Evolutionary conservation across 1,284 basidiomycete genomes (phyloP).

Genomic region (Ganoderma resinaceum): DNA sequence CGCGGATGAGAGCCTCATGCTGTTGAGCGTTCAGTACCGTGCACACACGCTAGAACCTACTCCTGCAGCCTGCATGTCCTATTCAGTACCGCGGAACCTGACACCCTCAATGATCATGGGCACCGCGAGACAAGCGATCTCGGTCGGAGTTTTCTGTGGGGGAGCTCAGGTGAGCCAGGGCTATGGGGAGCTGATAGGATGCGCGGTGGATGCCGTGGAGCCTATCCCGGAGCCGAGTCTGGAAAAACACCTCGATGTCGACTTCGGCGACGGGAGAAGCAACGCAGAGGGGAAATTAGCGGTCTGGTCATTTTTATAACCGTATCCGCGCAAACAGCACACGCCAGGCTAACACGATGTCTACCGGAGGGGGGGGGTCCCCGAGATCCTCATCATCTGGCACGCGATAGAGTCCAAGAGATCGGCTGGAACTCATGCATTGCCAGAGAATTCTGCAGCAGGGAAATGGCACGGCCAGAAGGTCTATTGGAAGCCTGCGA

Average conservation of each 20-base stretch:
- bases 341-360: constrained; percentile 14
- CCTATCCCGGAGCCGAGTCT: constrained; percentile 13
- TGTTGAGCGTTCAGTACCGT: constrained; percentile 12
- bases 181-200: constrained; percentile 10
- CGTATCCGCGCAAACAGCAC: constrained; percentile 15
- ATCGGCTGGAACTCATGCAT: constrained; percentile 21
- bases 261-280: constrained; percentile 22
- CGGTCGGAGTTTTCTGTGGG: constrained; percentile 6
- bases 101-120: constrained; percentile 25
- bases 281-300: constrained; percentile 15
- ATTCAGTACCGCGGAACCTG: constrained; percentile 29
- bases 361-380: constrained; percentile 11
- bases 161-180: constrained; percentile 19
- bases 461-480: constrained; percentile 26
- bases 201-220: constrained; percentile 23
- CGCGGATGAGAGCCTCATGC: constrained; percentile 11
- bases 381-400: constrained; percentile 13
- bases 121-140: constrained; percentile 15
- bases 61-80: constrained; percentile 17
- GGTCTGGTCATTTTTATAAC: constrained; percentile 16
- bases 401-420: constrained; percentile 20
- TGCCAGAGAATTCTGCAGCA: constrained; percentile 18
- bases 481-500: constrained; percentile 17
- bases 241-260: constrained; percentile 12
- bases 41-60: constrained; percentile 25